Evolutionary conservation across 805 yeast species (phyloP).

Genomic region (Ogataea saltuana): DNA sequence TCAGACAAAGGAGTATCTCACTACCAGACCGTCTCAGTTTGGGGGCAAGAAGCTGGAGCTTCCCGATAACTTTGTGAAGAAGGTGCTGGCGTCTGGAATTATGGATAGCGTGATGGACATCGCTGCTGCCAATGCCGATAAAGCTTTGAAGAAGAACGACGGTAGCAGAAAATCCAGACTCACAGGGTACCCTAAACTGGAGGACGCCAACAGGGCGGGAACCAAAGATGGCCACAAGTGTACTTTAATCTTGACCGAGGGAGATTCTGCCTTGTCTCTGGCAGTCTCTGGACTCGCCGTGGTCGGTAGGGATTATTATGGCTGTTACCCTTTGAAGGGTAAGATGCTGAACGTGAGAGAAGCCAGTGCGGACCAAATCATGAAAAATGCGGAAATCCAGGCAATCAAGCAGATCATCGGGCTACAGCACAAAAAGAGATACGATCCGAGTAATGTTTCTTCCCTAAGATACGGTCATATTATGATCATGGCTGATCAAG

Average conservation of each 20-base stretch:
- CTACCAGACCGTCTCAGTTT: conserved; percentile 85
- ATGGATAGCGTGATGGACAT: conserved; percentile 77
- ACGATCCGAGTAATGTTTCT: conserved; percentile 58
- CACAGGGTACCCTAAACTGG: conserved; percentile 85
- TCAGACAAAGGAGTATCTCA: conserved; percentile 94
- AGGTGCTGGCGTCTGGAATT: conserved; percentile 66
- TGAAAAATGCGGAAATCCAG: conserved; percentile 91
- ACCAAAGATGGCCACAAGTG: conserved; percentile 89
- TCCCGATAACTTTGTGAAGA: conserved; percentile 73
- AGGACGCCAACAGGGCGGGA: conserved; percentile 96
- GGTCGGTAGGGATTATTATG: conserved; percentile 92
- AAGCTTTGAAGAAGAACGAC: conserved; percentile 82
- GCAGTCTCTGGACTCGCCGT: conserved; percentile 94
- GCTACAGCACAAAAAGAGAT: conserved; percentile 84
- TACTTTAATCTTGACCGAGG: conserved; percentile 92
- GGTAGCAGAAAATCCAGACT: conserved; percentile 83
- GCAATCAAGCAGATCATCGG: conserved; percentile 96
- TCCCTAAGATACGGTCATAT: conserved; percentile 91
- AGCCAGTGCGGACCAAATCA: conserved; percentile 92
- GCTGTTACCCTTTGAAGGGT: conserved; percentile 95
- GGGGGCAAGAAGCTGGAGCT: conserved; percentile 80
- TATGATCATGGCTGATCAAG: conserved; percentile 99
- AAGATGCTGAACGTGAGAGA: conserved; percentile 93
- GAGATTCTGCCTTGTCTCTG: conserved; percentile 90
- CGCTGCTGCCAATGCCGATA: conserved; percentile 86